Percentiles rank a stretch among this genome's conserved stretches.
Evolutionary conservation across 1,284 basidiomycete genomes (phyloP).

Genomic region (Rhizoctonia solani): DNA sequence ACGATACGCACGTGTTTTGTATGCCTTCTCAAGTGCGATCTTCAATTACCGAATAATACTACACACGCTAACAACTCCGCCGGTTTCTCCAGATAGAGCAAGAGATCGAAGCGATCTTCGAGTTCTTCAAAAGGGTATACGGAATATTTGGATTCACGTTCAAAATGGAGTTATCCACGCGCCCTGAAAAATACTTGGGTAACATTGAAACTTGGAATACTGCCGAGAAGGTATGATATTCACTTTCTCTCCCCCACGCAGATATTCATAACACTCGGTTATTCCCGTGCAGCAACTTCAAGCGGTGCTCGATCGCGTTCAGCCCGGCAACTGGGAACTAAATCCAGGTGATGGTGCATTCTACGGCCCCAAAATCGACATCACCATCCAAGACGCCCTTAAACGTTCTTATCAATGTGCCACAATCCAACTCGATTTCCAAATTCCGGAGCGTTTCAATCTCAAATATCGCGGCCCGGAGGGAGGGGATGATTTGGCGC

Average conservation of each 20-base stretch:
- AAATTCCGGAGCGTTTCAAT: constrained; percentile 97
- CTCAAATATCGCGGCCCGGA: constrained; percentile 80
- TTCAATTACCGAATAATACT: not conserved
- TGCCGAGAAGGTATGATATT: constrained; percentile 71
- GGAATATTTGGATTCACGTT: constrained; percentile 98
- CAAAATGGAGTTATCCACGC: constrained; percentile 92
- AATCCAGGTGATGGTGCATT: constrained; percentile 98
- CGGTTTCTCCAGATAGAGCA: constrained; percentile 68
- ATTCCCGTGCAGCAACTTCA: constrained; percentile 70
- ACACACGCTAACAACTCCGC: constrained; percentile 17
- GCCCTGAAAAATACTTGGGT: constrained; percentile 94
- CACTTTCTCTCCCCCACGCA: not conserved
- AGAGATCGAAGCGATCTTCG: constrained; percentile 87
- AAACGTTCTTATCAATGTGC: constrained; percentile 96
- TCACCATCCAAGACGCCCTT: constrained; percentile 93
- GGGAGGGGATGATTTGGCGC: constrained; percentile 65
- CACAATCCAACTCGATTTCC: constrained; percentile 99
- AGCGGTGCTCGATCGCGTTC: constrained; percentile 81
- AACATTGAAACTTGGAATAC: constrained; percentile 87
- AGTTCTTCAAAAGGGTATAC: constrained; percentile 94
- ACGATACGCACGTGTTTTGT: constrained; percentile 97
- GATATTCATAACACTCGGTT: constrained; percentile 26
- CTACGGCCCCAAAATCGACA: constrained; percentile 98
- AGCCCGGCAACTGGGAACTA: constrained; percentile 90
- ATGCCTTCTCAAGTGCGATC: constrained; percentile 79